Base-by-base conservation (phyloP, 1,284 basidiomycete genomes). In the Trichosporon sp. region DNA sequence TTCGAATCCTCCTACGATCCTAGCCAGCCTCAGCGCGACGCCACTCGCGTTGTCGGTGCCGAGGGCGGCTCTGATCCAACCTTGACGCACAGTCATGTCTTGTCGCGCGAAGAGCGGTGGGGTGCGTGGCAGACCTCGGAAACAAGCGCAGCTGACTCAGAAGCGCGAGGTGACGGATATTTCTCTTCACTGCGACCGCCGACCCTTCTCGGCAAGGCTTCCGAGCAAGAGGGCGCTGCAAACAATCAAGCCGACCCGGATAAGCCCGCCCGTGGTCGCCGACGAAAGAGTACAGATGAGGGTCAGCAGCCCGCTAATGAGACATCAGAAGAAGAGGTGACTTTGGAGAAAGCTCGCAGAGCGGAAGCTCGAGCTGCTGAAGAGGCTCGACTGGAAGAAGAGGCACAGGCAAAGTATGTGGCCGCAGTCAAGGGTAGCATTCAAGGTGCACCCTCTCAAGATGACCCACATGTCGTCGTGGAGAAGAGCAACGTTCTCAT, bases 401-500 rank as follows among this genome's bases (percentile, higher is more conserved):
- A 65, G 10, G 69, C 66, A 1, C 68, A 71, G 11, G 63, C 61
- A 4, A 62, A 62, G 2, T 60, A 66, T 21, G 63, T 40, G n/a
- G 69, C 69, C 10, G 65, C 66, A 21, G 32, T 69, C 52, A 64
- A 63, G 37, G 63, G 56, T 23, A 63, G 36, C 29, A 65, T 66
- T 37, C 62, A 66, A 36, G 59, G 33, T 3, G 11, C 25, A 2
- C 32, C 40, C 13, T 14, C 57, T 2, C 44, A 56, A 2, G 61
- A 63, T 13, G 66, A 68, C 21, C 40, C 59, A 21, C 68, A 69
- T 34, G 74, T 79, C 1, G 69, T 70, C 31, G 91, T 94, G 63
- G 93, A 95, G 82, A 96, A 96, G 84, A 94, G 91, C 74, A 95
- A 96, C 74, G 91, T 95, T 1, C 81, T 95, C 58, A 88, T 95